Percentiles rank a stretch among this genome's conserved stretches.
Evolutionary conservation across 2,329 filamentous ascomycete genomes (phyloP).

Genomic region (Aspergillus vadensis): DNA sequence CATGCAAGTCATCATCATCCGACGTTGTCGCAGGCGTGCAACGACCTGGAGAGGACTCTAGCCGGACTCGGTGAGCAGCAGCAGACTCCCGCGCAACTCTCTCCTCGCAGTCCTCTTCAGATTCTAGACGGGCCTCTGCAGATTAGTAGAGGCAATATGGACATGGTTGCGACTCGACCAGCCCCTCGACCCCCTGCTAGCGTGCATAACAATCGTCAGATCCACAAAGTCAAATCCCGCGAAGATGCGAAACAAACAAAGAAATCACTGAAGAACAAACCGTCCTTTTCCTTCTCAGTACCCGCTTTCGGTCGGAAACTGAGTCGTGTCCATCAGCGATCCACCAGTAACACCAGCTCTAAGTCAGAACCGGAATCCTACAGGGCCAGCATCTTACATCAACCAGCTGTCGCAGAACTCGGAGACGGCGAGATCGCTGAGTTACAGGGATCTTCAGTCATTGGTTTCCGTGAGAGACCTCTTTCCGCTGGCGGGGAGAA

Average conservation of each 20-base stretch:
- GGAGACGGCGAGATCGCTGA: constrained; percentile 16
- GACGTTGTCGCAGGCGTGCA: constrained; percentile 37
- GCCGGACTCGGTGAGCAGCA: constrained; percentile 24
- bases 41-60: constrained; percentile 40
- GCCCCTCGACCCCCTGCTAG: constrained; percentile 33
- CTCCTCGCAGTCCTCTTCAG: constrained; percentile 18
- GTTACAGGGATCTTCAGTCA: constrained; percentile 16
- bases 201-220: constrained; percentile 19
- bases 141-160: constrained; percentile 37
- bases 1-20: constrained; percentile 19
- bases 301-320: constrained; percentile 21
- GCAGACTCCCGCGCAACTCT: constrained; percentile 9
- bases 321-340: constrained; percentile 19
- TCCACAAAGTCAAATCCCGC: constrained; percentile 9
- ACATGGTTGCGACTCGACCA: constrained; percentile 35
- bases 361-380: constrained; percentile 14
- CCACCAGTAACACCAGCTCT: constrained; percentile 22
- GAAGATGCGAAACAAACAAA: constrained; percentile 19
- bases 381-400: not conserved
- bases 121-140: constrained; percentile 34
- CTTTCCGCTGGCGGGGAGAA: constrained; percentile 25
- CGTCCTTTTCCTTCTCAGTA: constrained; percentile 22
- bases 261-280: constrained; percentile 19
- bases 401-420: not conserved
- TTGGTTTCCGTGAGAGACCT: constrained; percentile 18